Percentiles rank a stretch among this genome's conserved stretches.
Evolutionary conservation across 2,329 filamentous ascomycete species (phyloP).

Genomic region (Amylocarpus encephaloides): DNA sequence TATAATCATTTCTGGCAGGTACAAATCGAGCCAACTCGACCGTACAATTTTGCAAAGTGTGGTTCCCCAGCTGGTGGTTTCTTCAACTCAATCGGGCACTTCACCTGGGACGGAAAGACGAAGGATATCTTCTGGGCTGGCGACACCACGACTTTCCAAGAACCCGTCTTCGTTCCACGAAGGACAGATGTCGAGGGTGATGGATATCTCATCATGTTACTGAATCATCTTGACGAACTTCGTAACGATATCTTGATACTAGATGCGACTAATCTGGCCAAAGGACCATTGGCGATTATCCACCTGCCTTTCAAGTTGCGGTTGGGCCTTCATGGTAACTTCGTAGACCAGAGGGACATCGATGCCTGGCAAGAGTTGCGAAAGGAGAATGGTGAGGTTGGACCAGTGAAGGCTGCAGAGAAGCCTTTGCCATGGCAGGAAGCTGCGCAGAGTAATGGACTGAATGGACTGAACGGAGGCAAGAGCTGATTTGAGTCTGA

Average conservation of each 20-base stretch:
- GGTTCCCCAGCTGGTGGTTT: conserved; percentile 20
- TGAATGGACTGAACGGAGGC: not conserved
- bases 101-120: conserved; percentile 13
- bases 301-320: conserved; percentile 32
- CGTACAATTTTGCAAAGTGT: conserved; percentile 24
- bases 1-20: conserved; percentile 24
- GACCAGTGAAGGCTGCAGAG: conserved; percentile 33
- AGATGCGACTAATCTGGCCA: conserved; percentile 28
- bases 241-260: conserved; percentile 33
- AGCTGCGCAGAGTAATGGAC: not conserved
- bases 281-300: conserved; percentile 32
- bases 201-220: conserved; percentile 29
- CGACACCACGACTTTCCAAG: conserved; percentile 28
- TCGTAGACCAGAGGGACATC: conserved; percentile 31
- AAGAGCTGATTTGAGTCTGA: not conserved
- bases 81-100: conserved; percentile 22
- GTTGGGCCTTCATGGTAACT: conserved; percentile 34
- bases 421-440: conserved; percentile 37
- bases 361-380: conserved; percentile 37
- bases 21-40: conserved; percentile 17
- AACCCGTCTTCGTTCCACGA: conserved; percentile 29
- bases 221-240: conserved; percentile 36
- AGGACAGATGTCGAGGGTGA: conserved; percentile 27
- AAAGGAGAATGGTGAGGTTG: conserved; percentile 33
- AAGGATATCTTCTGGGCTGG: conserved; percentile 27